phyloP scores from a whole-genome alignment of 2,329 filamentous ascomycete genomes.

The Aspergillus pseudoglaucus region DNA sequence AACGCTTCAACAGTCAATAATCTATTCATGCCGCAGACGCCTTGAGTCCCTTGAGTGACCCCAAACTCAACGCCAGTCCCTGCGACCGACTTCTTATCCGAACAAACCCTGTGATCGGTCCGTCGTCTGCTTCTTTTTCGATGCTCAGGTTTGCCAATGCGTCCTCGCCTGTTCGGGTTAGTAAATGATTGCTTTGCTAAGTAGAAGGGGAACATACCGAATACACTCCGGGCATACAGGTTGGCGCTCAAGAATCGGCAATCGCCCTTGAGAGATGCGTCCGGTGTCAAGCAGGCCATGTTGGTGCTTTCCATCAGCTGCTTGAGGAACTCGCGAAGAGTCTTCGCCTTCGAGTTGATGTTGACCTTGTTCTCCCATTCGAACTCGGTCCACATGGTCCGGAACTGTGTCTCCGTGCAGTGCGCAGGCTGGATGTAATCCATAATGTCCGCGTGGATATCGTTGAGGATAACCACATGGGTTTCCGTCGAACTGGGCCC shows the following conservation, averaged over 20 bases:
- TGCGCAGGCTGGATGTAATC: constrained; percentile 97
- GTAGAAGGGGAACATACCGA: constrained; percentile 61
- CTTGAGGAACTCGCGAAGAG: constrained; percentile 81
- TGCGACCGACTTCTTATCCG: constrained; percentile 96
- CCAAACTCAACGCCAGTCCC: constrained; percentile 85
- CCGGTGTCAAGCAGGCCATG: constrained; percentile 95
- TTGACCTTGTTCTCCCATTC: constrained; percentile 99
- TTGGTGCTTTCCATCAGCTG: constrained; percentile 97
- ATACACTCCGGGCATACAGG: constrained; percentile 91
- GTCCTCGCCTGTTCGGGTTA: constrained; percentile 71
- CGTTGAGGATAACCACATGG: constrained; percentile 95
- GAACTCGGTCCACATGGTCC: constrained; percentile 99
- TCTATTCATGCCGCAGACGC: constrained; percentile 47
- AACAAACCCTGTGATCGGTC: constrained; percentile 93
- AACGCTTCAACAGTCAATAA: constrained; percentile 20
- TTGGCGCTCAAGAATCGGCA: constrained; percentile 98
- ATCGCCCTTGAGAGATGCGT: constrained; percentile 92
- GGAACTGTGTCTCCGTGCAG: constrained; percentile 96
- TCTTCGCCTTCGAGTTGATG: constrained; percentile 96
- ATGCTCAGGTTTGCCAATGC: constrained; percentile 95
- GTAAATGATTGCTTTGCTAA: constrained; percentile 2
- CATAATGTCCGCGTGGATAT: constrained; percentile 98
- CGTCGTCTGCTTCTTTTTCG: constrained; percentile 92
- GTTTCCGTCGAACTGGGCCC: constrained; percentile 86
- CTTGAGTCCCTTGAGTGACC: constrained; percentile 89